Evolutionary conservation across 768 basidiomycete species (phyloP), one percentile per base, ranked within the genome.

Genomic region (Fomitopsis pulvina): DNA sequence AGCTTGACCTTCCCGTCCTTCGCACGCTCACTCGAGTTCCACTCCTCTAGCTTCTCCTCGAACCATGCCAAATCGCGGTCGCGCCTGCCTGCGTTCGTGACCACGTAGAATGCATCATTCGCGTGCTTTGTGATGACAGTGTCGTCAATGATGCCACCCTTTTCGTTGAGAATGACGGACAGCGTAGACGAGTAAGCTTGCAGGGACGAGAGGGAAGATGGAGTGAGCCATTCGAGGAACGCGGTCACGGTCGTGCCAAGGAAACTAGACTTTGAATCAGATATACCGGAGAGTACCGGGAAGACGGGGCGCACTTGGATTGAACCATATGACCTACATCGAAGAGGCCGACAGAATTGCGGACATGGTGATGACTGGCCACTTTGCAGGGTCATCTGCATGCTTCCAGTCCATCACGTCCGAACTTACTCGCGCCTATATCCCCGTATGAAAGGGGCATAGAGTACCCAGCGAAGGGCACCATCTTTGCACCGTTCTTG

Each of bases 291-390:
- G 5, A 9, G 38, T 18, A 26, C 26, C 47, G 24, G 2, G 29
- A 32, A 32, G 40, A 26, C 11, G n/a, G 47, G 29, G 50, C 78
- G 42, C 59, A 92, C 91, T 81, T 86, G 28, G 83, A 81, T 65
- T 98, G 95, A 14, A 98, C 88, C 95, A 99, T 99, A 67, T 99
- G 96, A 20, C 91, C 91, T 24, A 99, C 96, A 62, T 99, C 96
- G 64, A 99, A 99, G 27, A 99, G 73, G 0, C 93, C 93, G 0
- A 80, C 89, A 29, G 76, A 77, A 11, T 71, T 78, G 37, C 96
- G 83, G 45, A 94, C 89, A 60, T 97, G 87, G 40, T 85, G 80
- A 67, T 99, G 95, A 58, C 90, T 92, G 8, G 85, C 82, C 47
- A 91, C 94, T 96, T 48, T 41, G 21, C 14, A 16, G 30, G 4